Conservation (phyloP, 1,284 basidiomycete species). For the Ustilago loliicola region DNA sequence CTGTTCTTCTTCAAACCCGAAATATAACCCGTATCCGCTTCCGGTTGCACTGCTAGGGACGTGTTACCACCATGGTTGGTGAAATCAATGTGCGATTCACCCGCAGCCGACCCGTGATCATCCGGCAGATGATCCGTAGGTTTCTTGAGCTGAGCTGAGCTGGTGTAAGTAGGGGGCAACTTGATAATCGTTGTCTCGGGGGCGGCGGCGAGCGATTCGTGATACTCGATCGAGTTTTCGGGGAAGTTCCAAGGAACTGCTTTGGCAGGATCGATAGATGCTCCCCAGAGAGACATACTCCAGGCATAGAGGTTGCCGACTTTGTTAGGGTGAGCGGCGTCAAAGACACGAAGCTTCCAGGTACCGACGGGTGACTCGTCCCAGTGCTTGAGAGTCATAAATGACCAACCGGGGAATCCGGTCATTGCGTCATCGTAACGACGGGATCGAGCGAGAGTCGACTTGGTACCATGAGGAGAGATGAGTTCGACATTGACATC, state of each 20-base stretch:
- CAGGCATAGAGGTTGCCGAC: conserved; percentile 87
- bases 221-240: conserved; percentile 58
- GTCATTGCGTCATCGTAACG: conserved; percentile 78
- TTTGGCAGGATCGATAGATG: conserved; percentile 80
- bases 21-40: conserved; percentile 86
- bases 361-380: conserved; percentile 91
- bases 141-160: conserved; percentile 73
- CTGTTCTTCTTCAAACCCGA: conserved; percentile 81
- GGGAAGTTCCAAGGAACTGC: conserved; percentile 72
- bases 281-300: conserved; percentile 94
- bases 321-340: conserved; percentile 76
- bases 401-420: conserved; percentile 93
- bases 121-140: conserved; percentile 89
- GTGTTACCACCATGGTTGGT: conserved; percentile 68
- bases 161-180: conserved; percentile 71
- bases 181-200: conserved; percentile 60
- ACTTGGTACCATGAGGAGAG: conserved; percentile 88
- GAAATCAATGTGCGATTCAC: conserved; percentile 68
- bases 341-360: conserved; percentile 88
- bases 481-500: conserved; percentile 91
- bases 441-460: conserved; percentile 83
- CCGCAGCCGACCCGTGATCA: conserved; percentile 77
- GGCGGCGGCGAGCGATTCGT: conserved; percentile 75
- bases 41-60: conserved; percentile 62
- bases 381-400: conserved; percentile 99